These are phyloP conservation scores for Suhomyces maxii DNA, from an alignment of 1,139 yeast species.

Conservation along the genomic window DNA sequence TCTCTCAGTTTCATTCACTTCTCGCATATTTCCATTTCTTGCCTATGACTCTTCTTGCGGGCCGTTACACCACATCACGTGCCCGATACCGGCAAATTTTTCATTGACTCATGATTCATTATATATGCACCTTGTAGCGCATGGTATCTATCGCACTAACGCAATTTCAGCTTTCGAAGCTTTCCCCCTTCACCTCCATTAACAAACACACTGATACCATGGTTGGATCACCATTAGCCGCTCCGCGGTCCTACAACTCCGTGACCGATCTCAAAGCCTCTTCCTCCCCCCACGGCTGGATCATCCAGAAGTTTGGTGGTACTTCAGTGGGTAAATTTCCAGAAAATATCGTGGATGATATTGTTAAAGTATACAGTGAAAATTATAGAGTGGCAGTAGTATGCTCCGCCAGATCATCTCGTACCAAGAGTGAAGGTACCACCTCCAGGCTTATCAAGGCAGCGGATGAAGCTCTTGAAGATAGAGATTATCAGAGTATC, in stretches of 20 bases:
- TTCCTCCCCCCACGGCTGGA: constrained; percentile 52
- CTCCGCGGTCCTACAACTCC: constrained; percentile 37
- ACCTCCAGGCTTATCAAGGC: constrained; percentile 80
- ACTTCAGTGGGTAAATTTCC: constrained; percentile 98
- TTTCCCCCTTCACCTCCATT: too few species aligned
- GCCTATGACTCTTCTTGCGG: neutral
- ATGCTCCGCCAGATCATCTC: constrained; percentile 91
- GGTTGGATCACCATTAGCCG: constrained; percentile 6
- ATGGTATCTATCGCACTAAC: neutral
- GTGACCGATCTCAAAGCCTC: constrained; percentile 38
- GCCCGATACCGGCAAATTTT: constrained; percentile 14
- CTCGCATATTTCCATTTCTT: neutral
- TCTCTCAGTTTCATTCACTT: neutral
- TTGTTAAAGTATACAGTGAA: constrained; percentile 64
- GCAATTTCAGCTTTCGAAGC: neutral
- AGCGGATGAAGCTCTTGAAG: constrained; percentile 71
- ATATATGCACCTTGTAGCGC: constrained; percentile 2
- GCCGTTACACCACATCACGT: constrained; percentile 12
- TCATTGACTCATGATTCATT: constrained; percentile 12
- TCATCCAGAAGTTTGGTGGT: constrained; percentile 95
- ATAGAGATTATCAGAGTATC: constrained; percentile 51
- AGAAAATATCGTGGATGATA: constrained; percentile 76
- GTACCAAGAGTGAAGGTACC: constrained; percentile 92
- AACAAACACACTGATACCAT: constrained; percentile 1
- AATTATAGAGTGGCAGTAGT: constrained; percentile 85